Conservation (phyloP, 768 basidiomycete genomes). For the Panaeolus papilionaceus region DNA sequence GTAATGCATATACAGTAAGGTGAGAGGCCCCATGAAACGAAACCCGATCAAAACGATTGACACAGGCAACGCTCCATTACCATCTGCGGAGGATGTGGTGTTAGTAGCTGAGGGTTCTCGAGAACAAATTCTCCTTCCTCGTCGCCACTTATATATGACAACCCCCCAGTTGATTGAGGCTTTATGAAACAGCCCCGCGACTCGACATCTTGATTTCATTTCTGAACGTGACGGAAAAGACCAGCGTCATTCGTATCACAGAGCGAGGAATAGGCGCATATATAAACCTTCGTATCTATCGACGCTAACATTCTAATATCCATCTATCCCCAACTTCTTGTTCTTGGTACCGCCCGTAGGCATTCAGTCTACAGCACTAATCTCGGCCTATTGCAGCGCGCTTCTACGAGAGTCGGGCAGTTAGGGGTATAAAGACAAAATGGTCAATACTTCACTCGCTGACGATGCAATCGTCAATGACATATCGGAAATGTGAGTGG, state of each 20-base stretch:
- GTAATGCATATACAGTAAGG: neutral
- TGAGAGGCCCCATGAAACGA: neutral
- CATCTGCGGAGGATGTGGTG: neutral
- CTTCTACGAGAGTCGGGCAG: neutral
- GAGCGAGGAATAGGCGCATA: neutral
- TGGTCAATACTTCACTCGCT: neutral
- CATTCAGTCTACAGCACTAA: too few relatives aligned
- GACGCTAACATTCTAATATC: neutral
- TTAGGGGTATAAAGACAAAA: neutral
- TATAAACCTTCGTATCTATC: neutral
- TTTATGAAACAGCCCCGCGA: neutral
- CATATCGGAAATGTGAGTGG: neutral
- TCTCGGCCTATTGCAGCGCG: too few relatives aligned
- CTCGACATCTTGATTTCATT: neutral
- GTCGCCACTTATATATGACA: neutral
- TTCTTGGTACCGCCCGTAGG: neutral
- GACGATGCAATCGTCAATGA: neutral
- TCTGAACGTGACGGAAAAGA: neutral
- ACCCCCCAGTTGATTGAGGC: neutral
- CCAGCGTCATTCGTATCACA: neutral
- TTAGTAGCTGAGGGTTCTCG: neutral
- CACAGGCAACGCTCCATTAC: neutral
- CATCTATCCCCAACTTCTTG: neutral
- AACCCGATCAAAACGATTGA: neutral
- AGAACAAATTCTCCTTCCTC: neutral